A percentile compares a stretch with the other conserved stretches of the same genome.
phyloP scores from a whole-genome alignment of 2,329 filamentous ascomycete species.

The Nigrospora osmanthi region DNA sequence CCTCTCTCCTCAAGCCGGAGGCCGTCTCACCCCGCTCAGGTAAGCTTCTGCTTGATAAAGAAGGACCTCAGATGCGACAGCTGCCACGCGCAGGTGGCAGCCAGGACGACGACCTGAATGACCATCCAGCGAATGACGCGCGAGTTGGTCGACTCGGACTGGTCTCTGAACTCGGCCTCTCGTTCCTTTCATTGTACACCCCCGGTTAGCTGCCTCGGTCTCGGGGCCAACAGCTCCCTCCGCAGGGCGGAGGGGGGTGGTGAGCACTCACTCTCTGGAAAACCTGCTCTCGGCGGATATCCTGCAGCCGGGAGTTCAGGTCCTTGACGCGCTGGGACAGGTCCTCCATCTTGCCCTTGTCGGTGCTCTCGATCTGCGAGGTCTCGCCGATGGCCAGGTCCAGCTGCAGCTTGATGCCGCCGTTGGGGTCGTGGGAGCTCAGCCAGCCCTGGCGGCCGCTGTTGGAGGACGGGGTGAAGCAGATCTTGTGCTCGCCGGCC shows the following conservation, averaged over 20 bases:
- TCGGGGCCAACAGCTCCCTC: too few relatives aligned
- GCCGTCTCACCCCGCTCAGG: conserved; percentile 40
- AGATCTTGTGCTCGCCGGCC: conserved; percentile 91
- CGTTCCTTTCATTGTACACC: conserved; percentile 58
- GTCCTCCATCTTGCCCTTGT: conserved; percentile 88
- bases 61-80: conserved; percentile 90
- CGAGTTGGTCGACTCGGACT: conserved; percentile 87
- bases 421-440: conserved; percentile 53
- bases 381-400: conserved; percentile 94
- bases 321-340: conserved; percentile 84
- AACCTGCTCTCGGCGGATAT: conserved; percentile 89
- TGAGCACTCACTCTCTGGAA: conserved; percentile 70
- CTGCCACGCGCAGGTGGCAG: conserved; percentile 91
- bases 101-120: conserved; percentile 79
- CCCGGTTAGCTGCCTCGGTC: too few relatives aligned
- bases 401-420: conserved; percentile 74
- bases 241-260: too few relatives aligned
- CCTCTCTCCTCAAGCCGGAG: too few relatives aligned
- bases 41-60: conserved; percentile 99
- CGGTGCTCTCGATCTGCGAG: conserved; percentile 83
- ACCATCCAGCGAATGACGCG: conserved; percentile 92
- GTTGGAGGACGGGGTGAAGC: conserved; percentile 78
- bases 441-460: conserved; percentile 67
- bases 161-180: conserved; percentile 95
- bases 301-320: conserved; percentile 76